Conservation (phyloP, 2,329 filamentous ascomycete genomes). For the Paracorniculantispora psalliotae region DNA sequence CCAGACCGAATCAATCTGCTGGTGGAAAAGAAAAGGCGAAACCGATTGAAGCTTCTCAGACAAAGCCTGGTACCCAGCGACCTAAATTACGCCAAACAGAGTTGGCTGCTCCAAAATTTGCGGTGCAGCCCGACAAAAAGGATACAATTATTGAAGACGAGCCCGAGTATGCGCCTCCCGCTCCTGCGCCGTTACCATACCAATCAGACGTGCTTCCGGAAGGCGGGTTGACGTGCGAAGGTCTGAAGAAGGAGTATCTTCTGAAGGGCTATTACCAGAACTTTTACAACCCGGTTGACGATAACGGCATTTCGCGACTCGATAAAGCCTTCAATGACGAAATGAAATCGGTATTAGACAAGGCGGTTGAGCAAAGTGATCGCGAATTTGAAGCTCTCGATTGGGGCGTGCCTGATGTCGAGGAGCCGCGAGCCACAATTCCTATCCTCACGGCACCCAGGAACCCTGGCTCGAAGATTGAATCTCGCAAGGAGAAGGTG, state of each 20-base stretch:
- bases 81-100: constrained; percentile 50
- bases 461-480: neutral
- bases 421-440: constrained; percentile 33
- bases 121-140: constrained; percentile 51
- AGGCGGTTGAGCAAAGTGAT: constrained; percentile 62
- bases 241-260: constrained; percentile 53
- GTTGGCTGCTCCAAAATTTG: constrained; percentile 54
- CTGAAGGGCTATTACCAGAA: constrained; percentile 58
- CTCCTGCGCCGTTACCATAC: constrained; percentile 59
- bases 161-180: constrained; percentile 85
- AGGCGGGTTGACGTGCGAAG: constrained; percentile 51
- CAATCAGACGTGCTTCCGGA: constrained; percentile 64
- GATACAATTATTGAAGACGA: constrained; percentile 58
- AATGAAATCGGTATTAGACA: constrained; percentile 45
- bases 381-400: constrained; percentile 59
- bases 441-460: neutral
- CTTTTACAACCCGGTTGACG: constrained; percentile 60
- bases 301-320: constrained; percentile 58
- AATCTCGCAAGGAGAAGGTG: neutral
- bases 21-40: constrained; percentile 56
- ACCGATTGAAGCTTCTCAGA: constrained; percentile 58
- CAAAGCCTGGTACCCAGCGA: constrained; percentile 54
- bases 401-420: constrained; percentile 55
- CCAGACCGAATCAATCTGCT: constrained; percentile 60
- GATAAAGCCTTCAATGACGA: constrained; percentile 57